Evolutionary conservation across 2,329 filamentous ascomycete species (phyloP).

Genomic region (Drechslerella dactyloides): DNA sequence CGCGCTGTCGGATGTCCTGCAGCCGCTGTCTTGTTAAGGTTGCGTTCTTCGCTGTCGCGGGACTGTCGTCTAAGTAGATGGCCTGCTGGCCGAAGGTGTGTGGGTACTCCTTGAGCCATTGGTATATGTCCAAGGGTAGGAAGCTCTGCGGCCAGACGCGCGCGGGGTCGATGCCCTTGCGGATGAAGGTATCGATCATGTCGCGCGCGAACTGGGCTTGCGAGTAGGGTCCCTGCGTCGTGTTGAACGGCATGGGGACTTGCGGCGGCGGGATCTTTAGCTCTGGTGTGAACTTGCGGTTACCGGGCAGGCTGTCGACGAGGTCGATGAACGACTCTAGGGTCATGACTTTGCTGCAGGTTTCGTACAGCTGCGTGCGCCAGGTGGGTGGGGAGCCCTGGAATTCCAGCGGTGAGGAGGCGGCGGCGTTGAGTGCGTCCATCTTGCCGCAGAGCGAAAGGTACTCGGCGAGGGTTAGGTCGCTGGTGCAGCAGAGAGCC

Average conservation of each 20-base stretch:
- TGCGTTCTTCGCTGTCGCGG: conserved; percentile 64
- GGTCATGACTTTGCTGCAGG: conserved; percentile 68
- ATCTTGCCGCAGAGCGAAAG: conserved; percentile 73
- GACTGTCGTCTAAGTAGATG: conserved; percentile 70
- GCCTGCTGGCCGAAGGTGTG: conserved; percentile 67
- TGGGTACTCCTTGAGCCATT: conserved; percentile 70
- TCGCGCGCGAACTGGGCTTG: conserved; percentile 70
- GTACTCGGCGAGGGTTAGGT: conserved; percentile 73
- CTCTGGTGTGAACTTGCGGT: conserved; percentile 70
- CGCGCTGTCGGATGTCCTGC: conserved; percentile 64
- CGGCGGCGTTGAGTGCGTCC: conserved; percentile 68
- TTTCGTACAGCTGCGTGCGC: conserved; percentile 71
- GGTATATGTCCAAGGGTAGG: conserved; percentile 68
- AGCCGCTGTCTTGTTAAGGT: conserved; percentile 66
- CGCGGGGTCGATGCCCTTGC: conserved; percentile 63
- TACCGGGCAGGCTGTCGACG: conserved; percentile 63
- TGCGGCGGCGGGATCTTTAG: conserved; percentile 67
- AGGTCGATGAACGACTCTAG: conserved; percentile 69
- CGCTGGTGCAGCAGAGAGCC: conserved; percentile 74
- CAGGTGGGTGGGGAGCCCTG: conserved; percentile 67
- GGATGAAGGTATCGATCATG: conserved; percentile 67
- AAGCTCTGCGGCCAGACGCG: conserved; percentile 72
- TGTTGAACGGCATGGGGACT: conserved; percentile 72
- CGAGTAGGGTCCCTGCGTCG: conserved; percentile 64
- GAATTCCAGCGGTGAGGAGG: conserved; percentile 66